These are phyloP conservation scores for Gentiana straminea DNA, from an alignment of 257 asterid species.

Conservation along the genomic window DNA sequence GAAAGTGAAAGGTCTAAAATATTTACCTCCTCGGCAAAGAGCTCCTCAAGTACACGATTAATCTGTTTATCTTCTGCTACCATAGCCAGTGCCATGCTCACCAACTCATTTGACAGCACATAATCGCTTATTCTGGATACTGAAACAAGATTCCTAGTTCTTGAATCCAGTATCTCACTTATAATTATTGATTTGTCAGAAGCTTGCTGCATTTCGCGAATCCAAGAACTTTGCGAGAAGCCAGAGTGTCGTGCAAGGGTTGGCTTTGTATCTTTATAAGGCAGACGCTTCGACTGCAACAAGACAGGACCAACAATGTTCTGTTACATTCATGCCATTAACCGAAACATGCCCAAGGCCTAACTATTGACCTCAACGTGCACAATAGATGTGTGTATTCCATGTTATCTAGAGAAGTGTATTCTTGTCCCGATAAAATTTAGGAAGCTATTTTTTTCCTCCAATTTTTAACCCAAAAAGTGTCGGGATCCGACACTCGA, in stretches of 20 bases:
- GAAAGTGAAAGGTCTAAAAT: background rate
- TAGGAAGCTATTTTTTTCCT: too few species aligned
- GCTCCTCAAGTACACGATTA: slow-evolving; percentile 88
- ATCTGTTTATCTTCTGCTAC: slow-evolving; percentile 98
- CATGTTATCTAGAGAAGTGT: background rate
- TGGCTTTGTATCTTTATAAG: slow-evolving; percentile 50
- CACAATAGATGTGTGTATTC: background rate
- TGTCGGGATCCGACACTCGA: too few species aligned
- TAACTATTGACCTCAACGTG: background rate
- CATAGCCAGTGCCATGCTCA: slow-evolving; percentile 99
- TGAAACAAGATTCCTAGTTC: slow-evolving; percentile 92
- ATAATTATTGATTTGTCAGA: slow-evolving; percentile 86
- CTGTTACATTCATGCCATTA: slow-evolving; percentile 14
- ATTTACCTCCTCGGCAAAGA: slow-evolving; percentile 87
- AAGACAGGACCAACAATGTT: slow-evolving; percentile 1
- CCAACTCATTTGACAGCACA: slow-evolving; percentile 88
- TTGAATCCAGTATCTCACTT: slow-evolving; percentile 93
- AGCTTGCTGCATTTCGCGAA: slow-evolving; percentile 95
- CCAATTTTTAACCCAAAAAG: too few species aligned
- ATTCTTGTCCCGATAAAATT: too few species aligned
- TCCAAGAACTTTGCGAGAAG: slow-evolving; percentile 95
- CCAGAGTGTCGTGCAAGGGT: slow-evolving; percentile 56
- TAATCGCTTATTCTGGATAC: slow-evolving; percentile 93
- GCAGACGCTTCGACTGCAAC: slow-evolving; percentile 92
- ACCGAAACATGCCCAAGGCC: background rate